phyloP scores from a whole-genome alignment of 306 rosid genomes.

The Rubus parviflorus region DNA sequence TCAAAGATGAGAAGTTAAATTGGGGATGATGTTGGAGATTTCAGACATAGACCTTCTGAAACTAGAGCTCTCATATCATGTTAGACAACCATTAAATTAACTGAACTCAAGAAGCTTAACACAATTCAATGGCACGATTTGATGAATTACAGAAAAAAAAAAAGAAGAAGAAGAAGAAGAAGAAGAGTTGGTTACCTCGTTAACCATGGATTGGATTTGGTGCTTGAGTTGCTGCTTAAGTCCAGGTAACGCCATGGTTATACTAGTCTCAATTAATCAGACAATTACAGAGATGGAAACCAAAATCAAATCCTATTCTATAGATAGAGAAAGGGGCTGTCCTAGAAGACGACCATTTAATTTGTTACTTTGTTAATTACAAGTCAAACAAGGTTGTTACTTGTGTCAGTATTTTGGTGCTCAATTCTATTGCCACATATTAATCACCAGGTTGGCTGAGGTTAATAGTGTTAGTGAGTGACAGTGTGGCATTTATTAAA shows the following conservation, averaged over 20 bases:
- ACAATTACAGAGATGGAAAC: not conserved
- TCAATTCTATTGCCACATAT: not conserved
- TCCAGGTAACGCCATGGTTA: conserved; percentile 11
- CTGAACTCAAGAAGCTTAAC: not conserved
- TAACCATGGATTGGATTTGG: conserved; percentile 16
- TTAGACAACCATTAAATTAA: not conserved
- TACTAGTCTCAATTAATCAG: not conserved
- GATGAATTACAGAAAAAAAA: not conserved
- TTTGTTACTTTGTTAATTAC: not conserved
- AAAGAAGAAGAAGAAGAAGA: too few relatives aligned
- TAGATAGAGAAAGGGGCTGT: not conserved
- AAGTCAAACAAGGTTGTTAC: not conserved
- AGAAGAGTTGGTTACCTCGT: conserved; percentile 6
- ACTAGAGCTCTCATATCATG: not conserved
- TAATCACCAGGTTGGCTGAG: not conserved
- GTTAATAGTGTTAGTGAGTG: not conserved
- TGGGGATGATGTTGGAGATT: not conserved
- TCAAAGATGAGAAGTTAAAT: not conserved
- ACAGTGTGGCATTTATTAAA: not conserved
- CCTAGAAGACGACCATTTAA: not conserved
- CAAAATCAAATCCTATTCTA: conserved; percentile 1
- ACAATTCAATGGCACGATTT: not conserved
- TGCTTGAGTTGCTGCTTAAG: conserved; percentile 15
- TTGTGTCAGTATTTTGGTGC: not conserved
- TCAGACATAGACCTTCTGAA: not conserved